A percentile compares a stretch with the other conserved stretches of the same genome.
These are phyloP conservation scores for Sporothrix schenckii DNA, from an alignment of 2,329 filamentous ascomycete genomes.

Conservation along the genomic window DNA sequence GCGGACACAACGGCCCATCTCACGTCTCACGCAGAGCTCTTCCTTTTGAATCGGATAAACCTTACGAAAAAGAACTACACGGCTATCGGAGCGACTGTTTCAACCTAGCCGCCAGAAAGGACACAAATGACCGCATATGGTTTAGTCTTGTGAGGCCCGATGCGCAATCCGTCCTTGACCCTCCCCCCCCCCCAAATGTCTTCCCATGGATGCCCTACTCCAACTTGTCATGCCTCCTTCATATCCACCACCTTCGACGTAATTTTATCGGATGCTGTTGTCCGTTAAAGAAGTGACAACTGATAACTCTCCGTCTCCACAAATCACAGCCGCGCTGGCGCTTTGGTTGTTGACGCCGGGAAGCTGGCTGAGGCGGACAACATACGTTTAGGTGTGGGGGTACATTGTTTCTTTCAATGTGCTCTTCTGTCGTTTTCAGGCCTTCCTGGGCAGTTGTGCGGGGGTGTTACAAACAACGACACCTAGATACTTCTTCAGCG, in stretches of 20 bases:
- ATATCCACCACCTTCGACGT: background rate
- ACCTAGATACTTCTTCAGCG: too few species aligned
- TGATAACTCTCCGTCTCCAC: background rate
- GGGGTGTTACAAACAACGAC: too few species aligned
- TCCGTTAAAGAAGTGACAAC: background rate
- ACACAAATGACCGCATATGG: background rate
- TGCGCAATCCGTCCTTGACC: background rate
- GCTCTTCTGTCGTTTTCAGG: too few species aligned
- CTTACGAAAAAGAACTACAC: background rate
- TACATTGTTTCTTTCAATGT: too few species aligned
- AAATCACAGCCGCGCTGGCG: background rate
- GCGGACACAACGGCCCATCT: background rate
- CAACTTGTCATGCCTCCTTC: background rate
- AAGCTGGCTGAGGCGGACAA: background rate
- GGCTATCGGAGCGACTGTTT: constrained; percentile 8
- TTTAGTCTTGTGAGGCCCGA: background rate
- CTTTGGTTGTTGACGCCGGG: background rate
- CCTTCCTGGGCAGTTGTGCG: too few species aligned
- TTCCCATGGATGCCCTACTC: background rate
- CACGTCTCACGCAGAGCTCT: too few species aligned
- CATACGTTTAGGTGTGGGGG: background rate
- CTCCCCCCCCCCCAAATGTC: background rate
- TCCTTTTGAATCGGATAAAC: too few species aligned
- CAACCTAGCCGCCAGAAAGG: background rate
- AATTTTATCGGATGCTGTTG: constrained; percentile 4